phyloP scores from a whole-genome alignment of 352 stramenopile genomes.

The Phytophthora nicotianae region DNA sequence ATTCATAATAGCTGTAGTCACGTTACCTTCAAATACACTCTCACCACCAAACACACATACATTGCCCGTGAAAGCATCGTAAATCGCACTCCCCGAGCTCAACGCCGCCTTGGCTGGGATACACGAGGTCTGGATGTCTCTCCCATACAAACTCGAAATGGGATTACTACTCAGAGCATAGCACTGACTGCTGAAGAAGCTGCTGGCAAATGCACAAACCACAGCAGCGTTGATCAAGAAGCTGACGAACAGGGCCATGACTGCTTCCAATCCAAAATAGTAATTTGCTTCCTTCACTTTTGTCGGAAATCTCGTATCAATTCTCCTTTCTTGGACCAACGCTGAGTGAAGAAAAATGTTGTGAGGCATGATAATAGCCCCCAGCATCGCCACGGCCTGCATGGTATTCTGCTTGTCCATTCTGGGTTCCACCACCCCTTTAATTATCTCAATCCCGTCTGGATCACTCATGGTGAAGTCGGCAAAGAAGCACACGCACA shows the following conservation, averaged over 20 bases:
- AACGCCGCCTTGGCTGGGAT: constrained; percentile 58
- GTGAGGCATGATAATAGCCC: constrained; percentile 96
- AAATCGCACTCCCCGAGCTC: constrained; percentile 59
- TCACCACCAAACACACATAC: constrained; percentile 44
- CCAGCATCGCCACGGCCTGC: constrained; percentile 91
- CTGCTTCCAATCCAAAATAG: constrained; percentile 94
- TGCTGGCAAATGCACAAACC: constrained; percentile 90
- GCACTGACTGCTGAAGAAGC: constrained; percentile 86
- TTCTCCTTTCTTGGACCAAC: constrained; percentile 66
- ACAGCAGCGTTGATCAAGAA: constrained; percentile 96
- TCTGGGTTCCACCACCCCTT: constrained; percentile 47
- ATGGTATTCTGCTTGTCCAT: constrained; percentile 24
- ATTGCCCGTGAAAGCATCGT: constrained; percentile 59
- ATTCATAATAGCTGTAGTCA: constrained; percentile 6
- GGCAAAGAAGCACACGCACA: constrained; percentile 93
- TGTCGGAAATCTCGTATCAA: constrained; percentile 53
- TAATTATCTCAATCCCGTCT: constrained; percentile 34
- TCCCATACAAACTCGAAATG: constrained; percentile 54
- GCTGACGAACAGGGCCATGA: constrained; percentile 91
- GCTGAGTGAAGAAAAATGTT: constrained; percentile 96
- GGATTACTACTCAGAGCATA: constrained; percentile 51
- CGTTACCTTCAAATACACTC: constrained; percentile 11
- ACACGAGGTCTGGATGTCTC: constrained; percentile 70
- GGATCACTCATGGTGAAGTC: constrained; percentile 61
- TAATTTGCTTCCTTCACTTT: constrained; percentile 89